Evolutionary conservation across 2,329 filamentous ascomycete species (phyloP).

Genomic region (Biscogniauxia marginata): DNA sequence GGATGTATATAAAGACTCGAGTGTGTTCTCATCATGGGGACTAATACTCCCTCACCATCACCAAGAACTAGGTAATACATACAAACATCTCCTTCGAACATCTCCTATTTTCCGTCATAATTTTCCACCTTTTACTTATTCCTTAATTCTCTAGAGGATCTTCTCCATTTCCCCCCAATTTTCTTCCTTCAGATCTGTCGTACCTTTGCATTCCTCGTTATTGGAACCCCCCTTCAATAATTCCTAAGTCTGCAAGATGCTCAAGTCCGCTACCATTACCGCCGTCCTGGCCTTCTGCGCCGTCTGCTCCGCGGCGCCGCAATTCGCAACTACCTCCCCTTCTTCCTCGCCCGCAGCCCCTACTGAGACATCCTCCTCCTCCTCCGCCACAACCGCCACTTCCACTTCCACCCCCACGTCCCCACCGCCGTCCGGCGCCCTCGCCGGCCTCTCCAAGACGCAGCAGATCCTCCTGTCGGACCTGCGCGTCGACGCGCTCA

Average conservation of each 20-base stretch:
- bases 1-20: slow-evolving; percentile 14
- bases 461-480: slow-evolving; percentile 41
- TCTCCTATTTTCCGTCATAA: slow-evolving; percentile 13
- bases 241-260: slow-evolving; percentile 27
- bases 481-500: slow-evolving; percentile 42
- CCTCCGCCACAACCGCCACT: slow-evolving; percentile 6
- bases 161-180: slow-evolving; percentile 4
- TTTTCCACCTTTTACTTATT: slow-evolving; percentile 11
- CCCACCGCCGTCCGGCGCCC: slow-evolving; percentile 5
- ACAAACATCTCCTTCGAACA: too few relatives aligned
- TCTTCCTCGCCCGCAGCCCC: neutral
- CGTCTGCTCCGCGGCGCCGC: slow-evolving; percentile 18
- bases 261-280: slow-evolving; percentile 34
- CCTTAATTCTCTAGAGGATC: slow-evolving; percentile 11
- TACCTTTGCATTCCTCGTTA: neutral
- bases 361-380: neutral
- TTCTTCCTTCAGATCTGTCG: neutral
- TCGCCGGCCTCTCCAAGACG: slow-evolving; percentile 31
- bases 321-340: neutral
- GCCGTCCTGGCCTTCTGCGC: slow-evolving; percentile 41
- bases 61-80: too few relatives aligned
- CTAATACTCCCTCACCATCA: slow-evolving; percentile 5
- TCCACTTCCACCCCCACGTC: slow-evolving; percentile 11
- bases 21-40: slow-evolving; percentile 2
- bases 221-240: neutral